phyloP scores from a whole-genome alignment of 257 asterid species.

The Solanum commersonii region DNA sequence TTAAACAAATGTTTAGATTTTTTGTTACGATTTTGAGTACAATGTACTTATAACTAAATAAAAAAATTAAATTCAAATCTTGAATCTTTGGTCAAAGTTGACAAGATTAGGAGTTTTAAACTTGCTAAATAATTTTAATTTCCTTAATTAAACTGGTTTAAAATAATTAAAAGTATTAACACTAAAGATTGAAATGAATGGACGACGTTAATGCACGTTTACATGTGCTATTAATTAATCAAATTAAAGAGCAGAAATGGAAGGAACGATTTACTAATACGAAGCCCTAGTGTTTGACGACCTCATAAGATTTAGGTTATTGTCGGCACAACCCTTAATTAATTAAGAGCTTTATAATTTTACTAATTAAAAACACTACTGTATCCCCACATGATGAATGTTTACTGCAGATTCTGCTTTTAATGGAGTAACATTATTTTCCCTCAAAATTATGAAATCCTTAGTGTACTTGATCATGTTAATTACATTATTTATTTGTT shows the following conservation, averaged over 20 bases:
- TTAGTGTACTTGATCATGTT: neutral
- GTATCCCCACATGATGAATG: neutral
- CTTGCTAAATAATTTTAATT: neutral
- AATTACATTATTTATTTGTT: neutral
- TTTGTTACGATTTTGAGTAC: neutral
- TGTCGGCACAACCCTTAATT: constrained; percentile 4
- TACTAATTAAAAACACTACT: neutral
- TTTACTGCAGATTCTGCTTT: neutral
- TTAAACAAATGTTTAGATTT: neutral
- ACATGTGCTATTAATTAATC: constrained; percentile 5
- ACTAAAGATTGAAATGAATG: constrained; percentile 21
- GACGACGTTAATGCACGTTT: constrained; percentile 26
- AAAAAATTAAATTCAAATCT: neutral
- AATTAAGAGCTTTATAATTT: neutral
- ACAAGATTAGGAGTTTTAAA: neutral
- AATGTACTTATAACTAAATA: neutral
- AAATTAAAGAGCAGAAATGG: neutral
- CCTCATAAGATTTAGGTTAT: neutral
- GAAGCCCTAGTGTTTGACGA: constrained; percentile 21
- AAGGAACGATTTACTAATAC: neutral
- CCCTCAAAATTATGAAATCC: neutral
- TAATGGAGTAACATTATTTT: neutral
- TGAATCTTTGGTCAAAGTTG: neutral
- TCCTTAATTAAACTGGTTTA: constrained; percentile 13
- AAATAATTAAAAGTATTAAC: constrained; percentile 12